Evolutionary conservation across 352 stramenopile species (phyloP).

Genomic region (Plasmopara viticola): DNA sequence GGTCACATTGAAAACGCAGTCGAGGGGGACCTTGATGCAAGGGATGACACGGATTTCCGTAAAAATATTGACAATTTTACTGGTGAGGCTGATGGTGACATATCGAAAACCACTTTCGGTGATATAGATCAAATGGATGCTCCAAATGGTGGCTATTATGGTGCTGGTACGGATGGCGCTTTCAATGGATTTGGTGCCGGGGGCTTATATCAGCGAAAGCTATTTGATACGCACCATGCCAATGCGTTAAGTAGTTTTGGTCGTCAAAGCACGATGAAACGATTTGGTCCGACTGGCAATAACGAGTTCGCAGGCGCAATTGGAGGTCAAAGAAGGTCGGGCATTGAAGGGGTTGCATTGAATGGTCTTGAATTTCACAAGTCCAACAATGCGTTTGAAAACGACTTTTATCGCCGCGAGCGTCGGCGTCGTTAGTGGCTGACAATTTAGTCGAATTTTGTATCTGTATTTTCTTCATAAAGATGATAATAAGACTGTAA

Average conservation of each 20-base stretch:
- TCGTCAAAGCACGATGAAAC: constrained; percentile 7
- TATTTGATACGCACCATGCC: constrained; percentile 9
- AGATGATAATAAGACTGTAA: no score
- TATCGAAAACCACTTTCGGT: constrained; percentile 6
- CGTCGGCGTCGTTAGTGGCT: no score
- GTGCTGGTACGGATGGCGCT: constrained; percentile 2
- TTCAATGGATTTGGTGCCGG: no score
- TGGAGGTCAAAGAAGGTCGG: not conserved
- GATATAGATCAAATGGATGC: constrained; percentile 4
- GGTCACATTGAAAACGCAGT: not conserved
- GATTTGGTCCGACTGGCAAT: constrained; percentile 10
- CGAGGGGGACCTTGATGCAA: not conserved
- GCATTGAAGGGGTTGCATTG: constrained; percentile 5
- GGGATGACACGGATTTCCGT: not conserved
- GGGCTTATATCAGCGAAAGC: constrained; percentile 9
- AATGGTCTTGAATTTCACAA: not conserved
- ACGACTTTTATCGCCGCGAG: no score
- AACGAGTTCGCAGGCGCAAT: constrained; percentile 7
- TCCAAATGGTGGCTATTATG: constrained; percentile 4
- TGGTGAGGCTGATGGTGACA: not conserved
- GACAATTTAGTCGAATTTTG: no score
- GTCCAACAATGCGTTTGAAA: no score
- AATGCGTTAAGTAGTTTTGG: constrained; percentile 8
- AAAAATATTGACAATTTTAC: not conserved
- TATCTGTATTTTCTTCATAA: no score